phyloP scores from a whole-genome alignment of 805 yeast genomes.

The Pichia rugopelliculosa region DNA sequence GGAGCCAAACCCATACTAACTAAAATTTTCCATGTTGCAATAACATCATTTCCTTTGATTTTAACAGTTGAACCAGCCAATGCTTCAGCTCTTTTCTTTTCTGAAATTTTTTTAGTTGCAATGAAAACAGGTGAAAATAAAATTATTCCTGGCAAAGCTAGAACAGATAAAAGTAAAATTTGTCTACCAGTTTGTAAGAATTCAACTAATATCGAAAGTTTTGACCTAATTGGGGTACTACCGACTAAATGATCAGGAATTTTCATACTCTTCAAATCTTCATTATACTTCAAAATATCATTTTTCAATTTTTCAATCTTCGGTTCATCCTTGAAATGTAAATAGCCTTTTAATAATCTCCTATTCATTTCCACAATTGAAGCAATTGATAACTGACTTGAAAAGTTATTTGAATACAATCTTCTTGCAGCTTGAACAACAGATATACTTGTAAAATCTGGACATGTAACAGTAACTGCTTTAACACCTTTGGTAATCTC shows the following conservation, averaged over 20 bases:
- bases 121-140: slow-evolving; percentile 85
- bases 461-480: slow-evolving; percentile 82
- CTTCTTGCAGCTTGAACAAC: slow-evolving; percentile 90
- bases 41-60: slow-evolving; percentile 84
- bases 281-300: slow-evolving; percentile 65
- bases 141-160: slow-evolving; percentile 83
- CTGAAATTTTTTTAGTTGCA: slow-evolving; percentile 67
- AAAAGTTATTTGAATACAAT: slow-evolving; percentile 69
- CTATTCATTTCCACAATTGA: slow-evolving; percentile 87
- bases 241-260: slow-evolving; percentile 59
- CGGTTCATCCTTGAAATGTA: slow-evolving; percentile 64
- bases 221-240: slow-evolving; percentile 25
- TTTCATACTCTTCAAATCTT: slow-evolving; percentile 39
- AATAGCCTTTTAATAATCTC: slow-evolving; percentile 75
- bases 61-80: slow-evolving; percentile 84
- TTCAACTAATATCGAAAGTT: slow-evolving; percentile 18
- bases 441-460: slow-evolving; percentile 83
- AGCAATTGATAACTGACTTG: slow-evolving; percentile 67
- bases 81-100: slow-evolving; percentile 67
- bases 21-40: slow-evolving; percentile 95
- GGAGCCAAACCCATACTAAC: slow-evolving; percentile 90
- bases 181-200: slow-evolving; percentile 31
- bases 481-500: slow-evolving; percentile 64
- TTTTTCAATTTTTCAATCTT: slow-evolving; percentile 51
- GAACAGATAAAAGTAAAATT: slow-evolving; percentile 45